Evolutionary conservation across 768 basidiomycete species (phyloP).

Genomic region (Naematelia aurantialba): DNA sequence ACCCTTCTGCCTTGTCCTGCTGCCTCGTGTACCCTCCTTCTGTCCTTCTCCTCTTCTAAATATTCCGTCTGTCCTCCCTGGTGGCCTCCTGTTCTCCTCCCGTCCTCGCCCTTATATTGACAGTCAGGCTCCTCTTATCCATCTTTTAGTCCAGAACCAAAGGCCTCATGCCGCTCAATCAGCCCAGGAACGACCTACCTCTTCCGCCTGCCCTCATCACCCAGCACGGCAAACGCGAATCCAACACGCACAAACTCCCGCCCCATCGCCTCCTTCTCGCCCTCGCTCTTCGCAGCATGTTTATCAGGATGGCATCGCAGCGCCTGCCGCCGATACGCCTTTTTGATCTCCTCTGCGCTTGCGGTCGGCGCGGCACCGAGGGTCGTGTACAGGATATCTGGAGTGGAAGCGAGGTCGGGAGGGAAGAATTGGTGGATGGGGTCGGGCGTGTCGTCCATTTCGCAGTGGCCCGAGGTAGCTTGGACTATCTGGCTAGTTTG

Average conservation of each 20-base stretch:
- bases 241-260: conserved; percentile 78
- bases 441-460: conserved; percentile 40
- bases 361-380: conserved; percentile 61
- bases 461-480: no score
- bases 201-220: conserved; percentile 69
- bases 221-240: conserved; percentile 84
- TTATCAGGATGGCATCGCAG: conserved; percentile 88
- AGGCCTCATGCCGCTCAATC: no score
- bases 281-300: conserved; percentile 60
- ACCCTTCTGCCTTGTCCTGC: not conserved
- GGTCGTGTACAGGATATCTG: conserved; percentile 62
- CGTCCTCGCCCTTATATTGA: not conserved
- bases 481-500: no score
- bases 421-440: conserved; percentile 45
- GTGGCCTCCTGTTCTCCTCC: not conserved
- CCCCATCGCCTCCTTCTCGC: conserved; percentile 65
- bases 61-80: not conserved
- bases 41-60: not conserved
- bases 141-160: no score
- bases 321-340: conserved; percentile 78
- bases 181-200: no score
- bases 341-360: conserved; percentile 66
- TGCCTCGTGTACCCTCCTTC: not conserved
- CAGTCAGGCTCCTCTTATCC: not conserved
- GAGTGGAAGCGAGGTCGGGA: conserved; percentile 12